Base-by-base conservation (phyloP, 202 grass and related monocot genomes). In the Alloteropsis angusta region DNA sequence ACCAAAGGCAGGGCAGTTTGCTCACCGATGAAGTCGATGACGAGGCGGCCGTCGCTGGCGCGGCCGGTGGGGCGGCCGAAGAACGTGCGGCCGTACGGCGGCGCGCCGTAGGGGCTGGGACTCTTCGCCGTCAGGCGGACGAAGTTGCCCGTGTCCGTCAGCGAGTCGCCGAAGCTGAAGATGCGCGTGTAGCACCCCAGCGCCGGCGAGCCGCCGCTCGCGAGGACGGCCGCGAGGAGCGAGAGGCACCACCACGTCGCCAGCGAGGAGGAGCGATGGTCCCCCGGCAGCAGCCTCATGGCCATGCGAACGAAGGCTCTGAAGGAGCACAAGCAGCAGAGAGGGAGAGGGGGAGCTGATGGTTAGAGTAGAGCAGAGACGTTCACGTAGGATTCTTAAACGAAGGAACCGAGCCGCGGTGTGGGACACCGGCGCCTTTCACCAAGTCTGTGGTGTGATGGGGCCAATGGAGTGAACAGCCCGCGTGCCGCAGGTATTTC, bases 21-120 rank as follows among this genome's bases (percentile, higher is more conserved):
- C 78, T 82, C 76, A 91, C 89, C 85, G 48, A 91, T 79, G 82
- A 91, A 91, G 82, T 91, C 89, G 78, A 91, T 88, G 68, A 91
- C 79, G 62, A 91, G 85, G 54, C 89, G 85, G 5, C 89, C 89
- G 79, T 91, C 61, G 74, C 82, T 85, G 3, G 83, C 85, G 22
- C 89, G 89, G 57, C 89, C 85, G 56, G 82, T 82, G 35, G 85
- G 85, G 6, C 28, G 78, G 60, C 82, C 85, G 63, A 85, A 91
- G 89, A 79, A 91, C 0, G 89, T 91, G 63, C 14, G 55, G 15
- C 89, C 89, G 5, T 88, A 91, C 9, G 89, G 89, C 38, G 83
- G 78, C 39, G 60, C 39, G 56, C 78, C 78, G 82, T 79, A 84
- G 15, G 68, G 82, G 68, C 48, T 82, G 15, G 34, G 60, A 68